Evolutionary conservation across 2,329 filamentous ascomycete genomes (phyloP).

Genomic region (Cryoendolithus antarcticus): DNA sequence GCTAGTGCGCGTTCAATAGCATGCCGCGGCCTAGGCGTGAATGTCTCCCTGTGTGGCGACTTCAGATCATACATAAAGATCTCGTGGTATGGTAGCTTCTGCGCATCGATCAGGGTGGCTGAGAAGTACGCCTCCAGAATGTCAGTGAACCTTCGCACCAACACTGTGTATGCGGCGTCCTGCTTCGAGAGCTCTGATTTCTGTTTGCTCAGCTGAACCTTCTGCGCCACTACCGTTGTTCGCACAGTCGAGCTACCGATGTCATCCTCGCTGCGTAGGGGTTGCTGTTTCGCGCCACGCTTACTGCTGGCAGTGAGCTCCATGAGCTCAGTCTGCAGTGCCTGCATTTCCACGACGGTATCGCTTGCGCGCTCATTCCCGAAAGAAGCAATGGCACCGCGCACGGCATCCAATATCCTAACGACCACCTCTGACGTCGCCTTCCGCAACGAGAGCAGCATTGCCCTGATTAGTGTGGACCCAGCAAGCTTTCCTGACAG

Average conservation of each 20-base stretch:
- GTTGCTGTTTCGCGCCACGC: constrained; percentile 6
- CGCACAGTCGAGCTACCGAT: constrained; percentile 56
- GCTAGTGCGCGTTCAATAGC: constrained; percentile 60
- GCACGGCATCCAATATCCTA: constrained; percentile 25
- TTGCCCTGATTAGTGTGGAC: constrained; percentile 39
- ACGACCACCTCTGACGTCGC: constrained; percentile 43
- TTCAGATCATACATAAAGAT: constrained; percentile 63
- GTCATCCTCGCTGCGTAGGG: constrained; percentile 63
- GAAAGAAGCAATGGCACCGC: constrained; percentile 1
- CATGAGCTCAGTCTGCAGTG: constrained; percentile 10
- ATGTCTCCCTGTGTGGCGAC: constrained; percentile 58
- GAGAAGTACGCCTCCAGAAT: constrained; percentile 38
- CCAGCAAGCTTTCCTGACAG: constrained; percentile 44
- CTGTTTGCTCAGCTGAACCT: constrained; percentile 67
- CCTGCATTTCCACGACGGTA: constrained; percentile 2
- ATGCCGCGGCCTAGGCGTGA: constrained; percentile 59
- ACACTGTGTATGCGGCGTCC: constrained; percentile 56
- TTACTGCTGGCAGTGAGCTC: constrained; percentile 10
- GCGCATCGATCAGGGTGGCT: constrained; percentile 35
- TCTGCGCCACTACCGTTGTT: constrained; percentile 69
- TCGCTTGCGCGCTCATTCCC: neutral
- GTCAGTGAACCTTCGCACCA: constrained; percentile 48
- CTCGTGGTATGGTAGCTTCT: constrained; percentile 52
- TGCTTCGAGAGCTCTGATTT: constrained; percentile 57
- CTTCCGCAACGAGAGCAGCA: constrained; percentile 48